Base-by-base conservation (phyloP, 345 rosid species). In the Syzygium aromaticum region DNA sequence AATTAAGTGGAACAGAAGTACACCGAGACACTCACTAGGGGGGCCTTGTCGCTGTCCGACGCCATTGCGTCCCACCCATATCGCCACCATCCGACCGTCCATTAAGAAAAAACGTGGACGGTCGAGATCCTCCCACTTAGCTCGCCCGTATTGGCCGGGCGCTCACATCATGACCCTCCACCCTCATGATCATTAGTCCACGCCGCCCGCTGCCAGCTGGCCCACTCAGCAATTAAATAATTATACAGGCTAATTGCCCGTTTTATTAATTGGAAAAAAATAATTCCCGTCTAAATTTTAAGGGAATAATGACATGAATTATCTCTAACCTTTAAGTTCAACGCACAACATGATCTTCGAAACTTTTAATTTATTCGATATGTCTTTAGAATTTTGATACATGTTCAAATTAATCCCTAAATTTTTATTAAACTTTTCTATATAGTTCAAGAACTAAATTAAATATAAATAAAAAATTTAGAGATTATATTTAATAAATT, bases 131-230 rank as follows among this genome's bases (percentile, higher is more conserved):
- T 1, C 80, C 89, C 92, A 90, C 43, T 0, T 89, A 19, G 52
- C 86, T 9, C 11, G 3, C 46, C 9, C n/a, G 9, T 0, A 92
- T 85, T 91, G 91, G 93, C 25, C 43, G 12, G 3, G 14, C 5
- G 10, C 63, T 86, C 54, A 88, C 30, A 80, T 91, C 92, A 78
- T 3, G 12, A 28, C 22, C 73, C 28, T 52, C 85, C 73, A 21
- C 33, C 80, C 85, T 38, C 12, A 3, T n/a, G 27, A 4, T 53
- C 33, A 92, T 93, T 94, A 90, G 91, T 52, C 92, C 93, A 91
- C 93, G 93, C 89, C 27, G 86, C 64, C 3, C 2, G 8, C 11
- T 25, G 53, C 77, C 87, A 52, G 89, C 83, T 90, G 93, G 87
- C 93, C 94, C 89, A 86, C 89, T 56, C 11, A 87, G 54, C 12